These are phyloP conservation scores for Cenchrus purpureus DNA, from an alignment of 176 grass and related monocot genomes.

Conservation along the genomic window DNA sequence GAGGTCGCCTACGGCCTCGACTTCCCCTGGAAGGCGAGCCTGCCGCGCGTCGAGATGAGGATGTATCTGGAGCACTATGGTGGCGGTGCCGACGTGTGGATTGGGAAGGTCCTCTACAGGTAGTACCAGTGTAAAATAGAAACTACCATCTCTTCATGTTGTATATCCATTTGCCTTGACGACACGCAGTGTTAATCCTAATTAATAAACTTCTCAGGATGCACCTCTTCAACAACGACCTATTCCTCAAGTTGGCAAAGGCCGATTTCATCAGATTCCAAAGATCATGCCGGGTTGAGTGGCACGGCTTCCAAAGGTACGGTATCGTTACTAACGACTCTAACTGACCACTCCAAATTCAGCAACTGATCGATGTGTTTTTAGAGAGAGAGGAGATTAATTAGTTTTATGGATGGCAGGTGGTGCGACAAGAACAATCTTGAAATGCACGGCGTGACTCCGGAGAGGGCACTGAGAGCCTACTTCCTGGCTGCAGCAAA, in stretches of 20 bases:
- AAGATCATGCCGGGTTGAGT: conserved; percentile 48
- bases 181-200: too few relatives aligned
- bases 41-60: conserved; percentile 36
- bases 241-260: conserved; percentile 57
- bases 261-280: conserved; percentile 61
- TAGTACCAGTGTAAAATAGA: not conserved
- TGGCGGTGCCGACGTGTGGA: conserved; percentile 16
- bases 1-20: conserved; percentile 32
- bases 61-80: conserved; percentile 46
- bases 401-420: conserved; percentile 25
- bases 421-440: conserved; percentile 51
- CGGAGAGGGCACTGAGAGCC: conserved; percentile 5
- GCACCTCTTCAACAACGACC: conserved; percentile 55
- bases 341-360: not conserved
- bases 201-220: conserved; percentile 39
- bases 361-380: too few relatives aligned
- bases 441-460: not conserved
- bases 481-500: conserved; percentile 61
- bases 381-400: not conserved
- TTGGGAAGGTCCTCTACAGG: conserved; percentile 45
- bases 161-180: too few relatives aligned
- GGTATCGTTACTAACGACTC: too few relatives aligned
- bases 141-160: too few relatives aligned
- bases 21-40: not conserved
- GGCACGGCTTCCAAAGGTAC: conserved; percentile 42